These are phyloP conservation scores for Scheffersomyces parashehatae DNA, from an alignment of 1,139 yeast species.

Conservation along the genomic window DNA sequence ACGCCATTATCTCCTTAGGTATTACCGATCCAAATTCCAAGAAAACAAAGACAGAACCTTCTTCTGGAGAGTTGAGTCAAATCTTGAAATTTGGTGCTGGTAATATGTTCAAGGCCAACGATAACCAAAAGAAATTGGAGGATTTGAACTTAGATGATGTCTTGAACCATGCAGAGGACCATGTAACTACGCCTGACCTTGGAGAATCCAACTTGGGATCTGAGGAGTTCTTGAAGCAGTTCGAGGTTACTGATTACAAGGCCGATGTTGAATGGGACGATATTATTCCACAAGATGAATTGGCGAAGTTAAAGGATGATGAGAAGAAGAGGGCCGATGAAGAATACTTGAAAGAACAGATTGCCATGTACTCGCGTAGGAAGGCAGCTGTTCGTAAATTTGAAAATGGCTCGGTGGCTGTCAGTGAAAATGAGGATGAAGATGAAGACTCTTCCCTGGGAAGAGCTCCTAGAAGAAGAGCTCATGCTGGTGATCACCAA, in stretches of 20 bases:
- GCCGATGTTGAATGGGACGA: constrained; percentile 99
- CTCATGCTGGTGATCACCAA: constrained; percentile 49
- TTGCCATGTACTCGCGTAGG: constrained; percentile 82
- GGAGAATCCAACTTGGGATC: constrained; percentile 98
- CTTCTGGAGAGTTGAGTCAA: constrained; percentile 82
- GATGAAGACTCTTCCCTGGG: constrained; percentile 36
- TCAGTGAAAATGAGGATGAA: constrained; percentile 39
- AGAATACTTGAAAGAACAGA: constrained; percentile 82
- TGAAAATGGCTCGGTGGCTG: constrained; percentile 15
- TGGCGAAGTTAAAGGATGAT: constrained; percentile 84
- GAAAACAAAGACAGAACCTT: constrained; percentile 63
- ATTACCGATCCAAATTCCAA: constrained; percentile 70
- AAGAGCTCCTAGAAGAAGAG: constrained; percentile 27
- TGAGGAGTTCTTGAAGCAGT: constrained; percentile 94
- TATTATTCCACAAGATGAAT: constrained; percentile 94
- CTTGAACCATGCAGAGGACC: constrained; percentile 95
- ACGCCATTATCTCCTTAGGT: constrained; percentile 95
- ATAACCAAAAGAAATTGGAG: constrained; percentile 92
- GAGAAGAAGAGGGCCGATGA: constrained; percentile 88
- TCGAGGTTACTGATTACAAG: constrained; percentile 97
- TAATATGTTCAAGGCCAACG: constrained; percentile 91
- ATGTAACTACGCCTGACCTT: constrained; percentile 90
- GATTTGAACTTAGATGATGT: constrained; percentile 95
- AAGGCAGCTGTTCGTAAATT: constrained; percentile 68
- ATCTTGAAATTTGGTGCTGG: constrained; percentile 98